Evolutionary conservation across 1,284 basidiomycete species (phyloP).

Genomic region (Phylloboletellus chloephorus): DNA sequence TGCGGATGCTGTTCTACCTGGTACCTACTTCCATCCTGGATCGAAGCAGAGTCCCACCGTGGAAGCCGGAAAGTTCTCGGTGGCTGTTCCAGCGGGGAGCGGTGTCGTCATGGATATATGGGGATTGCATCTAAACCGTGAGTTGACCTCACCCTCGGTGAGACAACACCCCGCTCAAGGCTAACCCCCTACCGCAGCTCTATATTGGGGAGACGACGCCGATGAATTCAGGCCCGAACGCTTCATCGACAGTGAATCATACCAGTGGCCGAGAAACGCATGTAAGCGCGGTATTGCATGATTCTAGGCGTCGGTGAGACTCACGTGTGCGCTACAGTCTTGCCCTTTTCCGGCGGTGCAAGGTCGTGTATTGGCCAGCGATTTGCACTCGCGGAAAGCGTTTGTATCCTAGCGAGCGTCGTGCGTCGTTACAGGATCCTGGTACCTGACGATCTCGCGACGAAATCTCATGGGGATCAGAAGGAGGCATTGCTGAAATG

Average conservation of each 20-base stretch:
- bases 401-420: constrained; percentile 28
- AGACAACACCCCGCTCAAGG: neutral
- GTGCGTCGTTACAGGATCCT: constrained; percentile 29
- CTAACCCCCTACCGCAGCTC: constrained; percentile 15
- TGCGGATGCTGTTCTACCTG: constrained; percentile 33
- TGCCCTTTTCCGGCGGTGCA: constrained; percentile 38
- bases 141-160: constrained; percentile 6
- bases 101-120: constrained; percentile 37
- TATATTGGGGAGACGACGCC: constrained; percentile 42
- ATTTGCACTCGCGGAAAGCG: constrained; percentile 28
- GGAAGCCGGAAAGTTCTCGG: constrained; percentile 29
- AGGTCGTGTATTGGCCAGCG: constrained; percentile 40
- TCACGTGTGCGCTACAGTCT: constrained; percentile 17
- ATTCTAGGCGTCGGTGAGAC: neutral
- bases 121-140: constrained; percentile 36
- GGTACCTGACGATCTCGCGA: constrained; percentile 32
- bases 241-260: constrained; percentile 39
- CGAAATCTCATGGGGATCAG: constrained; percentile 24
- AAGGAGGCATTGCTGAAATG: constrained; percentile 28
- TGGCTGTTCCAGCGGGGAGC: constrained; percentile 40
- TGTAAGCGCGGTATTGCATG: constrained; percentile 13
- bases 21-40: constrained; percentile 31
- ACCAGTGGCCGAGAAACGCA: constrained; percentile 36
- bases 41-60: constrained; percentile 23
- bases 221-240: constrained; percentile 42